Evolutionary conservation across 768 basidiomycete genomes (phyloP), one percentile per base, ranked within the genome.

Genomic region (Leccinum obscurum): DNA sequence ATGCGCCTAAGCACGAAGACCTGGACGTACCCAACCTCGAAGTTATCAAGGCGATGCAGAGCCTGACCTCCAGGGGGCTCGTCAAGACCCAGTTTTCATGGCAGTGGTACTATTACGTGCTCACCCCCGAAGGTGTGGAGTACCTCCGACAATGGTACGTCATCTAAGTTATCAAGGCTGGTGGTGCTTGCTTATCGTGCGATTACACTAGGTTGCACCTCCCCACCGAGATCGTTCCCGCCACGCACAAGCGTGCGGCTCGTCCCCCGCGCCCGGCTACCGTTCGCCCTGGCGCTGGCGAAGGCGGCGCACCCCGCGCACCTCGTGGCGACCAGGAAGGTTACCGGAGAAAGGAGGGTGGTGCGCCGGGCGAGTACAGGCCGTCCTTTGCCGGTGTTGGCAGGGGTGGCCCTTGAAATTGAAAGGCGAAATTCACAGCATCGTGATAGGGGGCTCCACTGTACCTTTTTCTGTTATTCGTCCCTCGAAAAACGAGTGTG

Each of bases 21-120:
- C 81, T 88, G 62, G 85, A 87, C 54, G 85, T 87, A 52, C 85
- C 85, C 56, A 87, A 88, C 68, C 83, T 87, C 56, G 77, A 88
- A 65, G 86, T 87, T 62, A 87, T 88, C 77, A 88, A 87, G 77
- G 85, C 85, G 54, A 78, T 86, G 72, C 86, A 87, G 68, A 86
- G 85, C 76, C 76, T 88, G 66, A 87, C 83, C 65, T 87, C 85
- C 48, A 82, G 77, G 74, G 95, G 96, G 58, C 87, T 82, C 77
- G 94, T 98, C 81, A 98, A 98, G 87, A 99, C 97, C 68, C 96
- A 94, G 75, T 98, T 98, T 84, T 94, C 91, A 53, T 99, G 97
- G 97, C 95, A 98, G 74, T 97, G 87, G 84, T 99, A 97, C 80
- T 99, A 98, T 81, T 99, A 98, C 80, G 85, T 87, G 72, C 84